Percentiles rank a stretch among this genome's conserved stretches.
phyloP scores from a whole-genome alignment of 2,329 filamentous ascomycete species.

The Colletotrichum sp. region DNA sequence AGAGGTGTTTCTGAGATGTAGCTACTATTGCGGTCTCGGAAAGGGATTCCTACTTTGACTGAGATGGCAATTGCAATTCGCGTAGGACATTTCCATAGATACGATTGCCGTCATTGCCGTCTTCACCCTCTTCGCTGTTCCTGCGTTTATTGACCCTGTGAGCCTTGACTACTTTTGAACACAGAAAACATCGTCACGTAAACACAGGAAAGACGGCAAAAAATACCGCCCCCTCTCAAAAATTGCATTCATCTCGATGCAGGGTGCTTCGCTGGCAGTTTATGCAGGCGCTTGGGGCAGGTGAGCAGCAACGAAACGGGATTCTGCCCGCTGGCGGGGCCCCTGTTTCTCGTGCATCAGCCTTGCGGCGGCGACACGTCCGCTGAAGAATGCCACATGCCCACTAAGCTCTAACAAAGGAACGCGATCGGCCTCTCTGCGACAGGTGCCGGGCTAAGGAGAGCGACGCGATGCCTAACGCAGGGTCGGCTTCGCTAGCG shows the following conservation, averaged over 20 bases:
- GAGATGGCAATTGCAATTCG: too few species aligned
- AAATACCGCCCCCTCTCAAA: fast-evolving
- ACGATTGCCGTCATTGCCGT: not conserved
- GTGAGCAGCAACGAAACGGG: not conserved
- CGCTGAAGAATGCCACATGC: not conserved
- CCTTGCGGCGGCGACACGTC: not conserved
- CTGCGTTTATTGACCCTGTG: not conserved
- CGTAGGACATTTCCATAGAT: not conserved
- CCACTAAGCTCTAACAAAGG: not conserved
- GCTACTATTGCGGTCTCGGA: not conserved
- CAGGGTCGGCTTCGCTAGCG: not conserved
- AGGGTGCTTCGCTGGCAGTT: not conserved
- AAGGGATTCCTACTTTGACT: not conserved
- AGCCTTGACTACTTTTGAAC: not conserved
- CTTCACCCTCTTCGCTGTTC: not conserved
- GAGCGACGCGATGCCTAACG: not conserved
- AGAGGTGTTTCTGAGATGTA: not conserved
- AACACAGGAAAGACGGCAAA: not conserved
- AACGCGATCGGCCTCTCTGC: not conserved
- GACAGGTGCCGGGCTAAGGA: not conserved
- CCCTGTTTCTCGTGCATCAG: not conserved
- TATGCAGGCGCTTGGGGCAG: not conserved
- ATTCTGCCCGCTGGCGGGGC: not conserved
- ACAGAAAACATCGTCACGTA: not conserved
- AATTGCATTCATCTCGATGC: not conserved